Base-by-base conservation (phyloP, 129 eudicot genomes). In the Gnaphalium uliginosum region DNA sequence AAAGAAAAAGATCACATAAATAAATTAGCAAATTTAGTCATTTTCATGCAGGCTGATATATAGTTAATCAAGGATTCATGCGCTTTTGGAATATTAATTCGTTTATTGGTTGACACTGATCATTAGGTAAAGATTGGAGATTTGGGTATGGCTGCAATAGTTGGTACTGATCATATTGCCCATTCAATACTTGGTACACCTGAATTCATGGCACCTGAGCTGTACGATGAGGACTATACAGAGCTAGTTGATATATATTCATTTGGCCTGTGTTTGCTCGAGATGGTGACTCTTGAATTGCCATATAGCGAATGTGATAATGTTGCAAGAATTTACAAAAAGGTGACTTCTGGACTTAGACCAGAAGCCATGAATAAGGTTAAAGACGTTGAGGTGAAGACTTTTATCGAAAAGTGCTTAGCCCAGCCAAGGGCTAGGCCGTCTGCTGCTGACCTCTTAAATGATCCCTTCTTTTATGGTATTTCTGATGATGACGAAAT, bases 131-230 rank as follows among this genome's bases (percentile, higher is more conserved):
- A 90, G 76, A 90, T 90, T 80, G 96, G 96, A 4, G 96, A 90
- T 67, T 78, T 90, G 71, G 93, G 96, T 15, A 65, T 90, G 78
- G 96, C 96, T 51, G 88, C 89, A 33, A 81, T 78, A 51, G 89
- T 86, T 33, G 93, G 89, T 46, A 86, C 81, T 76, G 83, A 76
- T 69, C 96, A 90, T 73, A 79, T 68, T 2, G 94, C 96, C 23
- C 96, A 88, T 67, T 86, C 96, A 21, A 48, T 88, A 53, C 88
- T 90, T 1, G 96, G 96, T 25, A 90, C 96, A 11, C 96, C 96
- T 22, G 96, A 88, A 60, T 90, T 85, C 84, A 89, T 89, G 92
- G 96, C 96, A 41, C 90, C 92, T 8, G 92, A 87, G 83, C 82
- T 89, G 0, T 88, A 86, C 26, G 96, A 90, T 6, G 94, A 90